Base-by-base conservation (phyloP, 1,284 basidiomycete genomes). In the Ustilago shanxiensis region DNA sequence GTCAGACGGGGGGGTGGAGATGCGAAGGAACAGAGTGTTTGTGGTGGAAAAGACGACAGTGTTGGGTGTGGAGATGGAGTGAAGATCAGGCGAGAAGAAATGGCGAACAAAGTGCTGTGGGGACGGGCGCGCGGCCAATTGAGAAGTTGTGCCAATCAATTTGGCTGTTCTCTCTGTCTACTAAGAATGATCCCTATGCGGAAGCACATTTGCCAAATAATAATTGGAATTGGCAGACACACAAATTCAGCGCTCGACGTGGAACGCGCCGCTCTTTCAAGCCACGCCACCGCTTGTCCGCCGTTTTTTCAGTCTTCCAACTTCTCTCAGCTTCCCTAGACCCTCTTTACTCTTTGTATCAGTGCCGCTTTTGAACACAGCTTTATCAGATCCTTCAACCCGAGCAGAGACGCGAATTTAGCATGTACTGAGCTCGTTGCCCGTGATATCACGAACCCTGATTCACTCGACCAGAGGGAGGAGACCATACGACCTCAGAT, bases 291-390 rank as follows among this genome's bases (percentile, higher is more conserved):
- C 31, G n/a, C 33, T 31, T 9, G 11, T n/a, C 18, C n/a, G 7
- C n/a, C n/a, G n/a, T n/a, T 18, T 16, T 56, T 26, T 54, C 53
- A 45, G 60, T 64, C 67, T 35, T 35, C 53, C 58, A 44, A 47
- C 68, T 70, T 70, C 68, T 61, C 51, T 64, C 45, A 47, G 29
- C 57, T 70, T 70, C 67, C 39, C 39, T 41, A 11, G 31, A 33
- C 11, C 31, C 11, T 16, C n/a, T 6, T 14, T 16, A 10, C n/a
- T 14, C 39, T 41, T 41, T 14, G 39, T 7, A 7, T 41, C 39
- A n/a, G n/a, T n/a, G 39, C 31, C 31, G 31, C 31, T 33, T 33
- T 33, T 11, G 31, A n/a, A n/a, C n/a, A 33, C 31, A 5, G 31
- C 5, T 11, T 33, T 33, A 33, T 33, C 31, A 33, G 31, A 33